A percentile compares a stretch with the other conserved stretches of the same genome.
phyloP scores from a whole-genome alignment of 1,284 basidiomycete genomes.

The Flammula alnicola region DNA sequence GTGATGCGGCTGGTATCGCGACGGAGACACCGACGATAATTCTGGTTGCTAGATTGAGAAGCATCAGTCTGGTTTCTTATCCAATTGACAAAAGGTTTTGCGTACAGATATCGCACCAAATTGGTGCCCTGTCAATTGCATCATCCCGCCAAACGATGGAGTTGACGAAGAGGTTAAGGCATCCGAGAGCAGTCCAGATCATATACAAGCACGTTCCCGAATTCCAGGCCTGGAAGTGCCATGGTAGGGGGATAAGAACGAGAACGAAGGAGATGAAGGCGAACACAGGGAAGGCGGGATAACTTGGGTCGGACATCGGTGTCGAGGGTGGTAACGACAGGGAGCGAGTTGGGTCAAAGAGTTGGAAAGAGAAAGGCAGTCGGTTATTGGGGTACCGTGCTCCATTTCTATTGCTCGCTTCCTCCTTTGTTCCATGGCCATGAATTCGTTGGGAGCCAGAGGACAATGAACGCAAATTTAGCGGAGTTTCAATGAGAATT shows the following conservation, averaged over 20 bases:
- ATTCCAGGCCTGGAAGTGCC: slow-evolving; percentile 59
- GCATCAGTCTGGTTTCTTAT: neutral
- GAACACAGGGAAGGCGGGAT: slow-evolving; percentile 40
- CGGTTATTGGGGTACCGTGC: too few species aligned
- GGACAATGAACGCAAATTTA: too few species aligned
- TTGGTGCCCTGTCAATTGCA: slow-evolving; percentile 53
- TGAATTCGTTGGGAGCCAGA: too few species aligned
- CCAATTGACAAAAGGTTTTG: neutral
- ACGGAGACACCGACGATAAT: slow-evolving; percentile 45
- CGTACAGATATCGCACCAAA: slow-evolving; percentile 74
- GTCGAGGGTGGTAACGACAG: too few species aligned
- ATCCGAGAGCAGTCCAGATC: slow-evolving; percentile 59
- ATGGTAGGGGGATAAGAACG: slow-evolving; percentile 55
- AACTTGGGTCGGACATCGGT: slow-evolving; percentile 35
- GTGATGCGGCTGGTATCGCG: slow-evolving; percentile 53
- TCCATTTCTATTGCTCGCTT: too few species aligned
- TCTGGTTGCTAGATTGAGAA: slow-evolving; percentile 42
- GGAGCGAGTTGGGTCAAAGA: too few species aligned
- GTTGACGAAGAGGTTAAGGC: slow-evolving; percentile 63
- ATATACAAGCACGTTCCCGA: slow-evolving; percentile 67
- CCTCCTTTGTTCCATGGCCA: too few species aligned
- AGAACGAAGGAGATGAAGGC: slow-evolving; percentile 54
- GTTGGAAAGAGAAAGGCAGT: too few species aligned
- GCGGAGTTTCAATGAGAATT: too few species aligned
- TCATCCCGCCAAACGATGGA: slow-evolving; percentile 67